Conservation (phyloP, 495 filamentous ascomycete genomes). For the Chaetomidium leptoderma region DNA sequence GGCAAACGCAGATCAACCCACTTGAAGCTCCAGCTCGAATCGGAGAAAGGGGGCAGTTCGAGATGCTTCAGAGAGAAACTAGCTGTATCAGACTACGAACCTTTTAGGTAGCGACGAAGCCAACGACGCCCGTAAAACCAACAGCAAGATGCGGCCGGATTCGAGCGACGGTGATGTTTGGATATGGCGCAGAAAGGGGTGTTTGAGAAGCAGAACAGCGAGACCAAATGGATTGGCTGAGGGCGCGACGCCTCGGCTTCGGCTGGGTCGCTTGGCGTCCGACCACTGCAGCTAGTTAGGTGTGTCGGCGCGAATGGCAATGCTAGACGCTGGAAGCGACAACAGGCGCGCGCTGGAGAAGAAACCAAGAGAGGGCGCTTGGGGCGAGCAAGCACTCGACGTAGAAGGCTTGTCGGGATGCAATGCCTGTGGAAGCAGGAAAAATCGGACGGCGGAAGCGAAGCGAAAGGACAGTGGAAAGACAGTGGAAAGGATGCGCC, state of each 20-base stretch:
- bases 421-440: neutral
- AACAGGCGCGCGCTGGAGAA: neutral
- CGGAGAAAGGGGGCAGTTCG: neutral
- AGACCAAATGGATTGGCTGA: conserved; percentile 30
- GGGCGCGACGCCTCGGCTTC: conserved; percentile 6
- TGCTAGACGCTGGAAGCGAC: neutral
- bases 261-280: conserved; percentile 17
- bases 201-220: conserved; percentile 25
- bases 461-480: neutral
- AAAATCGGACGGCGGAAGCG: neutral
- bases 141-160: conserved; percentile 11
- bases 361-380: neutral
- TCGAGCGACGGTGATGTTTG: conserved; percentile 14
- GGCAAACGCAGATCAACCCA: neutral
- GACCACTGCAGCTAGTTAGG: neutral
- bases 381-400: neutral
- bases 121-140: conserved; percentile 12
- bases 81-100: conserved; percentile 16
- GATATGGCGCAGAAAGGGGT: conserved; percentile 17
- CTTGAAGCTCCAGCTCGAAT: neutral
- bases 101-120: conserved; percentile 15
- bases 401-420: neutral
- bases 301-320: conserved; percentile 1
- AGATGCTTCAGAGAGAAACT: conserved; percentile 14
- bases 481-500: neutral